A percentile compares a stretch with the other conserved stretches of the same genome.
Conservation (phyloP, 2,329 filamentous ascomycete genomes). For the Incumbomyces delicatus region DNA sequence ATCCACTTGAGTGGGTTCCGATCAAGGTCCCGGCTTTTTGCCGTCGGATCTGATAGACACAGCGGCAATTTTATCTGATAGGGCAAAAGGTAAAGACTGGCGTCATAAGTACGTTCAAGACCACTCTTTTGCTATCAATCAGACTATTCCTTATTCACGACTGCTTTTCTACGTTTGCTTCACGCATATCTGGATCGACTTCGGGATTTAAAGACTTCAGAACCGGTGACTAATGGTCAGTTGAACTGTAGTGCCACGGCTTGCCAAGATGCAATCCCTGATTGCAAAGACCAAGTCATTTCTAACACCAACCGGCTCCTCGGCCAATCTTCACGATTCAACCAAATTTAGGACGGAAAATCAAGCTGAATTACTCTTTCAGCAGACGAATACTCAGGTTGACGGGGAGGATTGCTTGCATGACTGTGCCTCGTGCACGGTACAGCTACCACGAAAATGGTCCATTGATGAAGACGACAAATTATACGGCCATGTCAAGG, state of each 20-base stretch:
- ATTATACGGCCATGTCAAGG: constrained; percentile 76
- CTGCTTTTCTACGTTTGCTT: too few species aligned
- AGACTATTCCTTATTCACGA: too few species aligned
- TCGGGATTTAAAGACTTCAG: too few species aligned
- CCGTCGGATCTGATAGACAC: too few species aligned
- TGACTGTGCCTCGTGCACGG: constrained; percentile 73
- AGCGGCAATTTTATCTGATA: too few species aligned
- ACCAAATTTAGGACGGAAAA: constrained; percentile 38
- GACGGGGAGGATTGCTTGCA: constrained; percentile 84
- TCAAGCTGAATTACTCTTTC: constrained; percentile 53
- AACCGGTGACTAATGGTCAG: too few species aligned
- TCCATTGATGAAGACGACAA: constrained; percentile 65
- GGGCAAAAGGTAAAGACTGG: too few species aligned
- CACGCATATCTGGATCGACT: too few species aligned
- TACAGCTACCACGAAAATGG: constrained; percentile 67
- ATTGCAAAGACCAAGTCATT: constrained; percentile 3
- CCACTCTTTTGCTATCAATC: too few species aligned
- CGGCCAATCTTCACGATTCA: constrained; percentile 4
- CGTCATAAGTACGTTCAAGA: too few species aligned
- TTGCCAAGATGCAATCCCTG: constrained; percentile 11
- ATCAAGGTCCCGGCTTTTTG: too few species aligned
- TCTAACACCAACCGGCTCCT: constrained; percentile 7
- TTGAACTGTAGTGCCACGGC: neutral
- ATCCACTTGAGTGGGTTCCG: too few species aligned
- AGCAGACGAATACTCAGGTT: constrained; percentile 59